Conservation (phyloP, 352 stramenopile species). For the Globisporangium alternatum region DNA sequence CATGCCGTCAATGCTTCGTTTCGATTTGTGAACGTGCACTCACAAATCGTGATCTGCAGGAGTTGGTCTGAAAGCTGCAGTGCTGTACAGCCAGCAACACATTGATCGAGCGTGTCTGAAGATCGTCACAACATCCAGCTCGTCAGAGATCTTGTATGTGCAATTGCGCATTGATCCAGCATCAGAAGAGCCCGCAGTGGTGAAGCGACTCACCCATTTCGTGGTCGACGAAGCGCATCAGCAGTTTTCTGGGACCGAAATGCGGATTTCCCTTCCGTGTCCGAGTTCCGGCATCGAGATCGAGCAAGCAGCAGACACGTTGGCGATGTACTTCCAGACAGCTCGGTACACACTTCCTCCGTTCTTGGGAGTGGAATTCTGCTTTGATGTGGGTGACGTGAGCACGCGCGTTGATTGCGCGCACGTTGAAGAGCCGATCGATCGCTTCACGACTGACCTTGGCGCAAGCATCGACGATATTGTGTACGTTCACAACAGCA, state of each 20-base stretch:
- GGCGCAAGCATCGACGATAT: conserved; percentile 33
- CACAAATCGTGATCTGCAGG: conserved; percentile 25
- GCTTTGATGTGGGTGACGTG: conserved; percentile 42
- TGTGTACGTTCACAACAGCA: conserved; percentile 38
- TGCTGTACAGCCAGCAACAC: conserved; percentile 71
- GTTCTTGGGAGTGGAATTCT: conserved; percentile 57
- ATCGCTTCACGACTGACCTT: conserved; percentile 58
- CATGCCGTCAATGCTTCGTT: background rate
- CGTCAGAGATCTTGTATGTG: conserved; percentile 60
- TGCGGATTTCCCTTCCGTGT: conserved; percentile 59
- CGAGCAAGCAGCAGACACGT: conserved; percentile 39
- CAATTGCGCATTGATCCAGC: conserved; percentile 65
- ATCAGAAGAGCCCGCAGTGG: conserved; percentile 53
- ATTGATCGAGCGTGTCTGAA: conserved; percentile 36
- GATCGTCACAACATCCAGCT: conserved; percentile 61
- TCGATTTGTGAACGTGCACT: conserved; percentile 1
- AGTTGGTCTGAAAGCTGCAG: conserved; percentile 70
- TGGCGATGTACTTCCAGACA: conserved; percentile 71
- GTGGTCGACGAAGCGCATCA: conserved; percentile 54
- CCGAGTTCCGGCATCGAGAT: conserved; percentile 31
- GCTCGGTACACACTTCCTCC: conserved; percentile 54
- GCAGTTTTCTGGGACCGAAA: conserved; percentile 76
- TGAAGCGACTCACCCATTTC: conserved; percentile 62
- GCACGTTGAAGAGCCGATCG: conserved; percentile 42
- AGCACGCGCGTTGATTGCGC: conserved; percentile 34